phyloP scores from a whole-genome alignment of 2,329 filamentous ascomycete genomes.

The Plectosphaerella cucumerina region DNA sequence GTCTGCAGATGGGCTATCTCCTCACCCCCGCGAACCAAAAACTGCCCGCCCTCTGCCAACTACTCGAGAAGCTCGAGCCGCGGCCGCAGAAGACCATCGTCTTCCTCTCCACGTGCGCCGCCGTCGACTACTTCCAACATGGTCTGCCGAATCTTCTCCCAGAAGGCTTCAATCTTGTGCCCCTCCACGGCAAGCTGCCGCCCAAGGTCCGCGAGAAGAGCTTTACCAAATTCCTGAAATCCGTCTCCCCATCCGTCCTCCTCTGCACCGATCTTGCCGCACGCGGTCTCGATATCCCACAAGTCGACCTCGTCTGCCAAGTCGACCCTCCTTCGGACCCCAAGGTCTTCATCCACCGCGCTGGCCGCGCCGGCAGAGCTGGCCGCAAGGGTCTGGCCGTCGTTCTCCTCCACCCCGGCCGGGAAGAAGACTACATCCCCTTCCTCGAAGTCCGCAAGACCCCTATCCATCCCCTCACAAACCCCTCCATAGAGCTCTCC shows the following conservation, averaged over 20 bases:
- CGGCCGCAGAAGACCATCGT: conserved; percentile 81
- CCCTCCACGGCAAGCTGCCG: conserved; percentile 88
- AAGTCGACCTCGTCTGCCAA: conserved; percentile 87
- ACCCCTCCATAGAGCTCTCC: conserved; percentile 52
- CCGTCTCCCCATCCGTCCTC: conserved; percentile 72
- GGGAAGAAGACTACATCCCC: conserved; percentile 84
- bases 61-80: conserved; percentile 67
- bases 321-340: conserved; percentile 80
- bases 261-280: conserved; percentile 92
- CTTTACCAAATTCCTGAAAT: conserved; percentile 73
- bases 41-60: conserved; percentile 65
- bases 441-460: conserved; percentile 87
- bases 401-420: conserved; percentile 77
- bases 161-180: conserved; percentile 63
- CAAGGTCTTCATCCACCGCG: conserved; percentile 92
- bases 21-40: conserved; percentile 74
- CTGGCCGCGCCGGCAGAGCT: conserved; percentile 85
- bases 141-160: conserved; percentile 72
- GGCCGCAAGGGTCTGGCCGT: conserved; percentile 81
- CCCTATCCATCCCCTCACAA: conserved; percentile 62
- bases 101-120: conserved; percentile 90
- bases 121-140: conserved; percentile 90
- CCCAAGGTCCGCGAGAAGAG: conserved; percentile 86
- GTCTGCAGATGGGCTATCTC: conserved; percentile 87
- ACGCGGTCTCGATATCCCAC: conserved; percentile 84